Evolutionary conservation across 352 stramenopile species (phyloP), one percentile per base, ranked within the genome.

Genomic region (Phytophthora nicotianae): DNA sequence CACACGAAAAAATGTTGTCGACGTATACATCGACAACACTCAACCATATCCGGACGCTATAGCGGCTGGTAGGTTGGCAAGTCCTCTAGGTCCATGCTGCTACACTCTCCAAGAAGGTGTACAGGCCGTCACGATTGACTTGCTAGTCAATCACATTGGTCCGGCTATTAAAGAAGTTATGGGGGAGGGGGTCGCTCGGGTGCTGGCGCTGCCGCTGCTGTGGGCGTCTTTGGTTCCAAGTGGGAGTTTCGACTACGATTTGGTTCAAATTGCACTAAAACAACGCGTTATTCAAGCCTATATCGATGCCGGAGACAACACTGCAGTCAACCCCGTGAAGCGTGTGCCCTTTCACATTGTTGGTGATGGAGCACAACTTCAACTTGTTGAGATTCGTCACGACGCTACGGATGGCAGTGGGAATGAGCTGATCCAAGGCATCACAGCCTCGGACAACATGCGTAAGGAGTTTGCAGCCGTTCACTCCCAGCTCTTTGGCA

Each of bases 201-300:
- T 21, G 4, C 47, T 54, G 0, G 47, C 47, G 19, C 11, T 54
- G 2, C 29, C 19, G 29, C 47, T 43, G 17, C 29, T 54, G 26
- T 54, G 47, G 47, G 29, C 47, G 26, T 40, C 45, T 24, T 4
- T 51, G 7, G 45, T 51, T n/a, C 9, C n/a, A 5, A 7, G 2
- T 24, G 45, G 45, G 24, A 51, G 45, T n/a, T 51, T 51, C 17
- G 45, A 51, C 16, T 26, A 51, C 17, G 45, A 23, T 26, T n/a
- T 51, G 5, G 8, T 51, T 51, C 26, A 24, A 24, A 6, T 1
- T 40, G 5, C 17, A 20, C 26, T 51, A 0, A 32, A 32, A 8
- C 26, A 32, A 32, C 26, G 26, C 26, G 8, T 32, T 32, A 8
- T 32, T 9, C 26, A 8, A 32, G 26, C 26, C 26, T 32, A 32